Conservation (phyloP, 2,329 filamentous ascomycete species). For the Stemphylium lycopersici region DNA sequence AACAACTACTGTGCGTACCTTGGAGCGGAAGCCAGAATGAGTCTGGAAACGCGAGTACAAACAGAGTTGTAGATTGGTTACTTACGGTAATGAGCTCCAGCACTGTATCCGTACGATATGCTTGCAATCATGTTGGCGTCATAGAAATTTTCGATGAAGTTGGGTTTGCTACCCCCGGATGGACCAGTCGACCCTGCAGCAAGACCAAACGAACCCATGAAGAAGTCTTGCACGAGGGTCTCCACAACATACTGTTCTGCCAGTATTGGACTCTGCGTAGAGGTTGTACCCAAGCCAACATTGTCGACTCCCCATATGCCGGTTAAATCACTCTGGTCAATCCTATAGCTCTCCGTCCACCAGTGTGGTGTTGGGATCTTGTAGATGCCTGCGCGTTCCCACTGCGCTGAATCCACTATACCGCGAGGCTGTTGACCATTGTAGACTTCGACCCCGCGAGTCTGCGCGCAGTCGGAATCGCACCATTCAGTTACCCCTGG, state of each 20-base stretch:
- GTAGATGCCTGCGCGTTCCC: slow-evolving; percentile 22
- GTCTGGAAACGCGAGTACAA: background rate
- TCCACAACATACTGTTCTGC: slow-evolving; percentile 26
- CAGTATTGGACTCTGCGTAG: slow-evolving; percentile 18
- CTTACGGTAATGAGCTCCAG: slow-evolving; percentile 46
- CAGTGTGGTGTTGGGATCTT: slow-evolving; percentile 27
- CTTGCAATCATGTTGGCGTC: slow-evolving; percentile 26
- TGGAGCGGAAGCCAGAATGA: background rate
- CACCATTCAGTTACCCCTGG: slow-evolving; percentile 39
- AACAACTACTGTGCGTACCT: too few species aligned
- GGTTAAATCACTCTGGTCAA: slow-evolving; percentile 8
- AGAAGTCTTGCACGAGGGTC: slow-evolving; percentile 31
- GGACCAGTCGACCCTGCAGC: slow-evolving; percentile 17
- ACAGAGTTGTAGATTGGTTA: background rate
- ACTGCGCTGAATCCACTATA: slow-evolving; percentile 24
- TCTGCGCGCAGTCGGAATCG: slow-evolving; percentile 30
- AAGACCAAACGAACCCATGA: slow-evolving; percentile 42
- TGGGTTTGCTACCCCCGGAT: slow-evolving; percentile 9
- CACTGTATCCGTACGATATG: slow-evolving; percentile 42
- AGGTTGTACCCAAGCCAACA: slow-evolving; percentile 36
- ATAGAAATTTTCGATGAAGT: slow-evolving; percentile 33
- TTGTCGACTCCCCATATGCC: slow-evolving; percentile 31
- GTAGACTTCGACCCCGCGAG: slow-evolving; percentile 35
- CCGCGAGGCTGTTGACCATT: slow-evolving; percentile 27
- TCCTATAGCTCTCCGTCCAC: slow-evolving; percentile 15